These are phyloP conservation scores for Vitis amurensis DNA, from an alignment of 164 flowering plant species.

Conservation along the genomic window DNA sequence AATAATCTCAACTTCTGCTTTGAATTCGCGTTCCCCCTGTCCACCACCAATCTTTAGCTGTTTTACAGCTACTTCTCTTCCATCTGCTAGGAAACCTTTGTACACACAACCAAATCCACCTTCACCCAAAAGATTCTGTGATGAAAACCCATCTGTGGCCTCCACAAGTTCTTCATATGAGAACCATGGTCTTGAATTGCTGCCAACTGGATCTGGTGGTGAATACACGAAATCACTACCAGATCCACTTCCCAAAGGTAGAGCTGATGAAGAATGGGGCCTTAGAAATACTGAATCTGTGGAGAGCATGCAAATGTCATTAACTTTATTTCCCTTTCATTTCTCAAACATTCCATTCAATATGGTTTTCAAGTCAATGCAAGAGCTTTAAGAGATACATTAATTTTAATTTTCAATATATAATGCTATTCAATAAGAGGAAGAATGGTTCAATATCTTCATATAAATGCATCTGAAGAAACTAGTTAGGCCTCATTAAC, in stretches of 20 bases:
- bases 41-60: conserved; percentile 57
- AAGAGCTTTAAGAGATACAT: too few relatives aligned
- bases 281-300: conserved; percentile 42
- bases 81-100: conserved; percentile 49
- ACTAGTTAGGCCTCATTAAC: background rate
- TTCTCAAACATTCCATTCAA: background rate
- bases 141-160: conserved; percentile 53
- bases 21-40: conserved; percentile 66
- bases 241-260: conserved; percentile 26
- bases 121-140: conserved; percentile 48
- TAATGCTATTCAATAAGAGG: background rate
- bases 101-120: conserved; percentile 71
- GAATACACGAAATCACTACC: conserved; percentile 29
- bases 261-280: conserved; percentile 33
- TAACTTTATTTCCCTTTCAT: background rate
- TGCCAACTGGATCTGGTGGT: conserved; percentile 36
- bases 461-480: background rate
- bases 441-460: background rate
- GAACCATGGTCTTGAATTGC: conserved; percentile 48
- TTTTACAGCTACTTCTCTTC: conserved; percentile 59
- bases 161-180: conserved; percentile 47
- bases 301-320: conserved; percentile 6
- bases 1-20: conserved; percentile 66
- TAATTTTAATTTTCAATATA: background rate
- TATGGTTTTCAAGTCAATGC: background rate